These are phyloP conservation scores for Leccinum disarticulatum DNA, from an alignment of 768 basidiomycete species.

Conservation along the genomic window DNA sequence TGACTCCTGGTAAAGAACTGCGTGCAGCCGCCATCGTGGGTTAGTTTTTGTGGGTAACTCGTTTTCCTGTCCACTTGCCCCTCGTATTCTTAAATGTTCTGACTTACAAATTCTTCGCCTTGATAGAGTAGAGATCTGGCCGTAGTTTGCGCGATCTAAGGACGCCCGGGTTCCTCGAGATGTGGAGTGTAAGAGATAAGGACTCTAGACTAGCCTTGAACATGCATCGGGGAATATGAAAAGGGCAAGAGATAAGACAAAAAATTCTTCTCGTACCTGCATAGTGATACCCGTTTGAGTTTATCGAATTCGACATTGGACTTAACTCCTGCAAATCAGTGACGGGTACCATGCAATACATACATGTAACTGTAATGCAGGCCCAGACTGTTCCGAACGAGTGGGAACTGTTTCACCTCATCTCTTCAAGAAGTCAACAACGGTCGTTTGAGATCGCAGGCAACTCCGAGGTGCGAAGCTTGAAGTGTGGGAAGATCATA, in stretches of 20 bases:
- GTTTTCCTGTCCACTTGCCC: not conserved
- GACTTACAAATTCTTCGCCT: not conserved
- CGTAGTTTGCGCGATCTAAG: not conserved
- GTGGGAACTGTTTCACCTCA: not conserved
- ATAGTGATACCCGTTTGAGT: not conserved
- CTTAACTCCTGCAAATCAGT: no score
- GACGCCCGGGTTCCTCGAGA: not conserved
- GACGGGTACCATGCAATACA: no score
- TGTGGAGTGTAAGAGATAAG: constrained; percentile 35
- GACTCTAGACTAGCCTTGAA: constrained; percentile 13
- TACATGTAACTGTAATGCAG: no score
- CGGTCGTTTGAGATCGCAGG: not conserved
- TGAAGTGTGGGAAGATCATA: not conserved
- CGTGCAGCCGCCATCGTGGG: constrained; percentile 5
- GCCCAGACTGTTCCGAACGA: not conserved
- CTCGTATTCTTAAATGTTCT: not conserved
- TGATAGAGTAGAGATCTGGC: not conserved
- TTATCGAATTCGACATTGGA: no score
- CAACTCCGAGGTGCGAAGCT: not conserved
- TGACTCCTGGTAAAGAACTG: constrained; percentile 4
- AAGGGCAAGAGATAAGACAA: no score
- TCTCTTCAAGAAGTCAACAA: not conserved
- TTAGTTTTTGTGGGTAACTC: not conserved
- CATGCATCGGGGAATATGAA: not conserved
- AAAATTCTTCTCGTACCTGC: not conserved